Percentiles rank a stretch among this genome's conserved stretches.
phyloP scores from a whole-genome alignment of 305 asterid genomes.

The Ilex paraguariensis region DNA sequence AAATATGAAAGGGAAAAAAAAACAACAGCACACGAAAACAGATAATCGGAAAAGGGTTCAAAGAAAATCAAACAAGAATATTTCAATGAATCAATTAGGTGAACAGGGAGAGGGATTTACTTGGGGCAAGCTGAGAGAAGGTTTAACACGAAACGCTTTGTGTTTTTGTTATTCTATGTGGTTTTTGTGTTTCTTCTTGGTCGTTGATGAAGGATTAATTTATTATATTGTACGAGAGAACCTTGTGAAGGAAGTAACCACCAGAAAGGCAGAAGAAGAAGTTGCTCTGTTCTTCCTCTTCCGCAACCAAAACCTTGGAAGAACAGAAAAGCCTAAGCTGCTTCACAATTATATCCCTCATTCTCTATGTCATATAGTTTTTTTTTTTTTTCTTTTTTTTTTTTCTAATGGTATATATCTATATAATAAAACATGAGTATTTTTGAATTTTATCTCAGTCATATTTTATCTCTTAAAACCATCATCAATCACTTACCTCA shows the following conservation, averaged over 20 bases:
- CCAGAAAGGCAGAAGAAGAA: background rate
- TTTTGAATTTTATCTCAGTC: too few relatives aligned
- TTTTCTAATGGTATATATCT: too few relatives aligned
- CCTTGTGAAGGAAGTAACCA: slow-evolving; percentile 21
- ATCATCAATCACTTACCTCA: too few relatives aligned
- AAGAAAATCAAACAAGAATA: background rate
- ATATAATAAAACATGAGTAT: too few relatives aligned
- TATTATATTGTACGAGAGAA: slow-evolving; percentile 1
- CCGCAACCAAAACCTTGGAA: slow-evolving; percentile 7
- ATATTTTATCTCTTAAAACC: too few relatives aligned
- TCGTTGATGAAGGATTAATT: background rate
- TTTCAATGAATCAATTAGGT: slow-evolving; percentile 2
- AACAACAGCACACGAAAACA: background rate
- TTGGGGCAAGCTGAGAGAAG: slow-evolving; percentile 12
- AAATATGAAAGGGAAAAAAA: background rate
- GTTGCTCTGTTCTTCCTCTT: slow-evolving; percentile 8
- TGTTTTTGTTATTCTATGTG: too few relatives aligned
- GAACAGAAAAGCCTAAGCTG: slow-evolving; percentile 7
- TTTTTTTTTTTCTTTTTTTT: background rate
- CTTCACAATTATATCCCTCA: background rate
- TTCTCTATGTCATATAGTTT: too few relatives aligned
- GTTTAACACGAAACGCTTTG: slow-evolving; percentile 16
- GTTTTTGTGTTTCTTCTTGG: background rate
- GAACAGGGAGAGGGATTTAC: slow-evolving; percentile 12
- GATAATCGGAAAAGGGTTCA: background rate